Base-by-base conservation (phyloP, 768 basidiomycete genomes). In the Sporobolomyces roseus region DNA sequence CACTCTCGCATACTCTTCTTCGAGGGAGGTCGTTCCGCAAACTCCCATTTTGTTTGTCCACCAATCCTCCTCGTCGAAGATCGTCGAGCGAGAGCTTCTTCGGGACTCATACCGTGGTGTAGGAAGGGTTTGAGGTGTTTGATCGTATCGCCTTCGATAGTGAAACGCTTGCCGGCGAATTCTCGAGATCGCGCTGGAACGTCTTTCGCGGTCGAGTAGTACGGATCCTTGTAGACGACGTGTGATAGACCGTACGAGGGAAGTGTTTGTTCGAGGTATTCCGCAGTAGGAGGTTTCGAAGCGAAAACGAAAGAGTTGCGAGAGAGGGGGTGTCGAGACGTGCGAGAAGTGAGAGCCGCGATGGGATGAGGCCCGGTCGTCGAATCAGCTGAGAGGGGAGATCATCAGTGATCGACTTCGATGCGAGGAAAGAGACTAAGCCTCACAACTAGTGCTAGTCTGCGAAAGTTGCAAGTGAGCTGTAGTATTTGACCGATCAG, bases 101-200 rank as follows among this genome's bases (percentile, higher is more conserved):
- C 21, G 6, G n/a, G n/a, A 17, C 36, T 27, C 19, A 17, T n/a
- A 0, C n/a, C 63, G 14, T 43, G 36, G 25, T 63, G 65, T 2
- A 23, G 27, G 38, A 91, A 94, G 16, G 86, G 83, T 29, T 86
- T 83, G 13, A 93, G 79, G 38, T 79, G 79, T 29, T 78, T 76
- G 16, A 89, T 79, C 12, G 85, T 84, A 46, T 83, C 85, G 7
- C 88, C 86, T 72, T 86, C 86, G 27, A 93, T 80, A 46, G 81
- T 81, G 77, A 88, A 93, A n/a, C 84, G 75, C 1, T 90, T 78
- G 0, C 92, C 93, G 27, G 86, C 91, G 77, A 87, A 93, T 79
- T 91, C 88, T 74, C 85, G 83, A 4, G 87, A 79, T n/a, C 80
- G 79, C 36, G 82, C 82, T 1, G 91, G 88, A 0, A 87, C 83